Conservation (phyloP, 306 rosid species). For the Arachis hypogaea region DNA sequence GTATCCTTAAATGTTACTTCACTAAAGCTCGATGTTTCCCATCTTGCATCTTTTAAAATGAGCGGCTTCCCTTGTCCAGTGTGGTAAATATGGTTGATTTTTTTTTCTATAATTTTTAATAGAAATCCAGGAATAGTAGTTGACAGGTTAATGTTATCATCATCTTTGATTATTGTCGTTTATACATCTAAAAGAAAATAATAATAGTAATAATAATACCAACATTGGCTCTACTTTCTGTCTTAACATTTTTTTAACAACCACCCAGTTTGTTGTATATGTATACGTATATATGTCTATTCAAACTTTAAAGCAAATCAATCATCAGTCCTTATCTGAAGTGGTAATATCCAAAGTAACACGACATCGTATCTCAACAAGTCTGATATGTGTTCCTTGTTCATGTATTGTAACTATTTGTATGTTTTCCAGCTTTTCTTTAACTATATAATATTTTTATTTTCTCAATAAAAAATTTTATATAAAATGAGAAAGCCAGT, state of each 20-base stretch:
- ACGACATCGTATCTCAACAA: conserved; percentile 13
- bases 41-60: conserved; percentile 22
- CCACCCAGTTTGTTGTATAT: background rate
- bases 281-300: background rate
- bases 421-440: conserved; percentile 21
- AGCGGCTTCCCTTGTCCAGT: conserved; percentile 1
- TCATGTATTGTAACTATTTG: conserved; percentile 12
- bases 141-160: conserved; percentile 5
- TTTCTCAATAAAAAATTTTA: conserved; percentile 4
- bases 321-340: conserved; percentile 27
- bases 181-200: background rate
- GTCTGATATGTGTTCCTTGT: conserved; percentile 14
- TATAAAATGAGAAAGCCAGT: conserved; percentile 9
- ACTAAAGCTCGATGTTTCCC: conserved; percentile 18
- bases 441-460: background rate
- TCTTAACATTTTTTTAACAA: background rate
- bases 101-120: background rate
- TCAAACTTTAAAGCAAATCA: conserved; percentile 22
- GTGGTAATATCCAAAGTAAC: conserved; percentile 26
- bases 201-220: conserved; percentile 13
- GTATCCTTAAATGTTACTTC: conserved; percentile 22
- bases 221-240: conserved; percentile 25
- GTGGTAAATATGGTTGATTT: conserved; percentile 20
- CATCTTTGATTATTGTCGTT: background rate
- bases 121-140: background rate